phyloP scores from a whole-genome alignment of 108 stramenopile genomes.

The Stephanodiscus triporus region DNA sequence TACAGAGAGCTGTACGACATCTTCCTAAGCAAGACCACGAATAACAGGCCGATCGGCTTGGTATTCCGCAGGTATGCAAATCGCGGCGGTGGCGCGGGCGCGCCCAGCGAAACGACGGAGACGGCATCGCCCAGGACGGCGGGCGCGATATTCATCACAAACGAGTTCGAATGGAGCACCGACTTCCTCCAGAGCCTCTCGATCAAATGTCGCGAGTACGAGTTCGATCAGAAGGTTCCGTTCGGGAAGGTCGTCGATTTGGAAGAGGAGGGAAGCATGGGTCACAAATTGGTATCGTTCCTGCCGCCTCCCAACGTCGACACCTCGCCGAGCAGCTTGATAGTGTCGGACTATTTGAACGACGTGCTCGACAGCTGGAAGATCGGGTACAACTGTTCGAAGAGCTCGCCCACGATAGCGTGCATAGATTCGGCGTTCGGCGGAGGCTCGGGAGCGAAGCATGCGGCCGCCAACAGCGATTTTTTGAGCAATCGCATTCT shows the following conservation, averaged over 20 bases:
- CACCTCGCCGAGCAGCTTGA: neutral
- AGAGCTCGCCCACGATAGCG: constrained; percentile 4
- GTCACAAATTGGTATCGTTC: constrained; percentile 17
- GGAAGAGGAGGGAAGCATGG: constrained; percentile 5
- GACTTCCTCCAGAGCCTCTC: constrained; percentile 37
- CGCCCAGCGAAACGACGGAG: too few species aligned
- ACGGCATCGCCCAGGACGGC: neutral
- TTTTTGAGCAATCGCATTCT: constrained; percentile 39
- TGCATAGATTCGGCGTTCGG: constrained; percentile 13
- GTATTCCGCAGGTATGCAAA: constrained; percentile 37
- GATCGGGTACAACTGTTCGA: constrained; percentile 24
- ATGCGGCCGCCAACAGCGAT: constrained; percentile 2
- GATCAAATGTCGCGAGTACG: constrained; percentile 44
- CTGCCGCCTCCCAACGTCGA: constrained; percentile 24
- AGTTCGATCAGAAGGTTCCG: constrained; percentile 40
- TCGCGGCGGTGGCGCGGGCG: constrained; percentile 2
- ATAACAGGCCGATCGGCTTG: constrained; percentile 36
- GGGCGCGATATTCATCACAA: constrained; percentile 2
- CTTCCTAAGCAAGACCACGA: constrained; percentile 46
- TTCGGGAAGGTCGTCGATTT: neutral
- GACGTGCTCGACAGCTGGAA: constrained; percentile 20
- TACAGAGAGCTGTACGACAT: constrained; percentile 50
- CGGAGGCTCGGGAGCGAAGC: neutral
- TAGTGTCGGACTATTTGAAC: constrained; percentile 7
- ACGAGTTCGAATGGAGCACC: constrained; percentile 47